Conservation (phyloP, 1,139 yeast species). For the Zhuliangozyma blackwelliae region DNA sequence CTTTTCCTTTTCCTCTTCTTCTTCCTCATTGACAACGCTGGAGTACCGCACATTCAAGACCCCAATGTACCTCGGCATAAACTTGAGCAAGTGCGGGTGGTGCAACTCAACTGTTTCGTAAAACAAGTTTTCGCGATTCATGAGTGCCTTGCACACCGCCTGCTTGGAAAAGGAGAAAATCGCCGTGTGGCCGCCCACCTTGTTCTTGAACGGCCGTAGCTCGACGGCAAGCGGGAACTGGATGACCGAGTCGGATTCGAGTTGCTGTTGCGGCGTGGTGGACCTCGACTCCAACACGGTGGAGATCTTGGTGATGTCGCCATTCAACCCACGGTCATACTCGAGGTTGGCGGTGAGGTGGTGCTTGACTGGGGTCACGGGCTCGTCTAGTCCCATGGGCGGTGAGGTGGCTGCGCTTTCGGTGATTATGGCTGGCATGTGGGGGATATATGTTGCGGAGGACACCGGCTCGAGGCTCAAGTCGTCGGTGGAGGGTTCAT, state of each 20-base stretch:
- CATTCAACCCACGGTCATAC: slow-evolving; percentile 29
- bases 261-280: slow-evolving; percentile 2
- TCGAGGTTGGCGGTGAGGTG: slow-evolving; percentile 37
- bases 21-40: slow-evolving; percentile 34
- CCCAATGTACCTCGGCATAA: slow-evolving; percentile 93
- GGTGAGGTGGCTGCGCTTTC: background rate
- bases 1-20: slow-evolving; percentile 8
- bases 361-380: slow-evolving; percentile 15
- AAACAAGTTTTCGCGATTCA: slow-evolving; percentile 85
- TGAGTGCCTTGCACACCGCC: slow-evolving; percentile 94
- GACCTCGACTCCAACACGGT: slow-evolving; percentile 6
- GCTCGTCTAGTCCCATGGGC: slow-evolving; percentile 4
- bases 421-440: slow-evolving; percentile 18
- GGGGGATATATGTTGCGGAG: slow-evolving; percentile 32
- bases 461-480: slow-evolving; percentile 23
- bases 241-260: slow-evolving; percentile 1
- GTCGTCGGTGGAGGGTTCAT: background rate
- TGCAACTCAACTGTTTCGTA: slow-evolving; percentile 80
- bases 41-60: slow-evolving; percentile 86
- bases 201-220: slow-evolving; percentile 59
- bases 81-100: slow-evolving; percentile 72
- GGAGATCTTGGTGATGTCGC: slow-evolving; percentile 26
- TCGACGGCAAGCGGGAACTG: slow-evolving; percentile 72
- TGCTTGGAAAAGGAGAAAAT: slow-evolving; percentile 84
- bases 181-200: slow-evolving; percentile 98